Evolutionary conservation across 2,329 filamentous ascomycete genomes (phyloP), one percentile per base, ranked within the genome.

Genomic region (Diaporthe vaccinii): DNA sequence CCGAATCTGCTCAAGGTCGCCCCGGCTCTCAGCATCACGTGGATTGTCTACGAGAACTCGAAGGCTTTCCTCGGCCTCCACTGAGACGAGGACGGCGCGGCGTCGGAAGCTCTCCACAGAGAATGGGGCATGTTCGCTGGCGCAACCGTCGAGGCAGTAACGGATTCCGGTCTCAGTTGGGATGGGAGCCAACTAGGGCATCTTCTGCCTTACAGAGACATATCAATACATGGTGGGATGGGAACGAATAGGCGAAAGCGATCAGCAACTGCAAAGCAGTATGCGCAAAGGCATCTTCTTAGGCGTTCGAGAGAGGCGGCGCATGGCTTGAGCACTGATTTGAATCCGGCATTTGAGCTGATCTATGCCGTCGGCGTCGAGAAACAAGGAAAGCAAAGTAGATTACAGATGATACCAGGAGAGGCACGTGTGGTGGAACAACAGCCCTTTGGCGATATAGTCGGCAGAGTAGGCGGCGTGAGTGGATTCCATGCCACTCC

Each of bases 1-100:
- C 97, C 97, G 7, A 99, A 98, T 82, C 87, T 99, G 53, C 88
- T 99, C 79, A 99, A 99, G 87, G 97, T 99, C 49, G 95, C 97
- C 14, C 97, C 97, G 2, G 95, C 97, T 41, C 93, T 99, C 72
- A 98, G 95, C 80, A 98, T 99, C 82, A 96, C 95, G 73, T 98
- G 97, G 88, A 91, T 98, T 80, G 94, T 97, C 76, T 98, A 98
- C 82, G 95, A 98, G 85, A 97, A 97, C 82, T 92, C 94, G 73
- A 98, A 98, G 87, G 91, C 89, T 79, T 82, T 94, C 46, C 87
- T 98, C 78, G 84, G 87, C 20, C 81, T 92, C 79, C 86, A 88
- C 78, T 88, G 81, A 80, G 59, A 31, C 61, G 51, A 46, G 25
- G 31, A 73, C 5, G 58, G 7, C 20, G 34, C 58, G 28, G 31